phyloP scores from a whole-genome alignment of 805 yeast genomes.

The Hagleromyces aurorensis region DNA sequence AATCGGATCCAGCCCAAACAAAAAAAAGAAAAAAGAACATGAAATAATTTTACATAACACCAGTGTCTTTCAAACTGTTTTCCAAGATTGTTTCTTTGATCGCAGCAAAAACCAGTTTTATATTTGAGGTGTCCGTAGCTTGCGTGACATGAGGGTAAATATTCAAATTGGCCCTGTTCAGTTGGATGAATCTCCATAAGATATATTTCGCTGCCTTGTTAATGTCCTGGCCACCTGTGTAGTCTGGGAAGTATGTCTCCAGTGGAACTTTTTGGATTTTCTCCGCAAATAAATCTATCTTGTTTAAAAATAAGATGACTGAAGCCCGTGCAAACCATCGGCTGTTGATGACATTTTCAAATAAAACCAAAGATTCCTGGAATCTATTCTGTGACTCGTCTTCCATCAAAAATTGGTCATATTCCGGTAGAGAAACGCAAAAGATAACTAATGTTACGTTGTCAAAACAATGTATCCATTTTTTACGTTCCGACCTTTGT shows the following conservation, averaged over 20 bases:
- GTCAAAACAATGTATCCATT: slow-evolving; percentile 96
- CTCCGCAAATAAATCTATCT: slow-evolving; percentile 83
- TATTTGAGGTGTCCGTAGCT: slow-evolving; percentile 89
- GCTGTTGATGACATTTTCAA: slow-evolving; percentile 86
- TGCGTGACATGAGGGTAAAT: slow-evolving; percentile 89
- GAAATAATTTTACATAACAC: slow-evolving; percentile 40
- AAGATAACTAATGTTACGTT: slow-evolving; percentile 84
- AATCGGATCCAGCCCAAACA: slow-evolving; percentile 8
- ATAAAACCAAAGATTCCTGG: slow-evolving; percentile 73
- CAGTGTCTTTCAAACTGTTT: slow-evolving; percentile 68
- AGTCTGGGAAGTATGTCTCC: slow-evolving; percentile 80
- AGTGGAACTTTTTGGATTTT: slow-evolving; percentile 76
- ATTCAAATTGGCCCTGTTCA: slow-evolving; percentile 72
- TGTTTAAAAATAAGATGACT: slow-evolving; percentile 77
- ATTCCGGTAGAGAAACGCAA: slow-evolving; percentile 86
- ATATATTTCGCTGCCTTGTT: slow-evolving; percentile 89
- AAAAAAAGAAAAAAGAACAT: too few species aligned
- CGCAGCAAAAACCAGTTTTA: slow-evolving; percentile 77
- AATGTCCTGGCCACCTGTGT: slow-evolving; percentile 82
- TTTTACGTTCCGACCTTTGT: slow-evolving; percentile 89
- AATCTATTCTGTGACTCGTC: slow-evolving; percentile 68
- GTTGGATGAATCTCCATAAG: slow-evolving; percentile 80
- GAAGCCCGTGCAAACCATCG: slow-evolving; percentile 89
- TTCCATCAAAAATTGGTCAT: slow-evolving; percentile 79
- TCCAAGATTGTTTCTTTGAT: slow-evolving; percentile 74